Conservation (phyloP, 2,329 filamentous ascomycete species). For the Arthrinium phaeospermum region DNA sequence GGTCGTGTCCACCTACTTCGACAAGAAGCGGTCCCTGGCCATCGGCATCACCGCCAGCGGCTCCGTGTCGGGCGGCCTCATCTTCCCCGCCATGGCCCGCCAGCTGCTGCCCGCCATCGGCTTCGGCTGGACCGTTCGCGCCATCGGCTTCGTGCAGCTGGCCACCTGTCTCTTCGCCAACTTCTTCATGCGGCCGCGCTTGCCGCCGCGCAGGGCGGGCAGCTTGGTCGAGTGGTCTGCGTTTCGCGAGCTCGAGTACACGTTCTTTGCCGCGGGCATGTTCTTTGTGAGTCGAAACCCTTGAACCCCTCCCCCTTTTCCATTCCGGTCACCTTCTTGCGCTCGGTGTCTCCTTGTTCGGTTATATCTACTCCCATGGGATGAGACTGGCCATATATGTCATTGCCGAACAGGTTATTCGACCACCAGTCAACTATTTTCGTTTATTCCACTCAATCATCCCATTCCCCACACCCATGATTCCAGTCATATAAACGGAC, state of each 20-base stretch:
- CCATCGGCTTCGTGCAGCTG: conserved; percentile 53
- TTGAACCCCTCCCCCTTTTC: background rate
- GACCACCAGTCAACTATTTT: too few relatives aligned
- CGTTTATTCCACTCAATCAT: background rate
- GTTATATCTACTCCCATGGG: too few relatives aligned
- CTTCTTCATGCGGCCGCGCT: conserved; percentile 45
- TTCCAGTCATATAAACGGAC: too few relatives aligned
- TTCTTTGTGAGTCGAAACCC: conserved; percentile 44
- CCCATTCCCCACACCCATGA: background rate
- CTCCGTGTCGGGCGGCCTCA: conserved; percentile 34
- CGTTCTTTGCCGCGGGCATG: conserved; percentile 54
- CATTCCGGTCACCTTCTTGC: conserved; percentile 30
- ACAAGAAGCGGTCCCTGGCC: conserved; percentile 39
- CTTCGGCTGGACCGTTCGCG: conserved; percentile 49
- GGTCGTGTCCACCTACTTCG: conserved; percentile 39
- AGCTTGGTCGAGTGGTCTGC: conserved; percentile 61
- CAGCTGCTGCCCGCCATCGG: conserved; percentile 39
- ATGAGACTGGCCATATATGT: background rate
- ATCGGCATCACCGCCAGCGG: conserved; percentile 43
- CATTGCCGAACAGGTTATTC: background rate
- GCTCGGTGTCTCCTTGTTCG: background rate
- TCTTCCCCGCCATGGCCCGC: conserved; percentile 24
- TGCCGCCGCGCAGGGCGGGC: conserved; percentile 54
- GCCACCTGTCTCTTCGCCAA: conserved; percentile 42
- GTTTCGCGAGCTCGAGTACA: conserved; percentile 61